Evolutionary conservation across 2,329 filamentous ascomycete genomes (phyloP), one percentile per base, ranked within the genome.

Genomic region (Sarocladium brachiariae): DNA sequence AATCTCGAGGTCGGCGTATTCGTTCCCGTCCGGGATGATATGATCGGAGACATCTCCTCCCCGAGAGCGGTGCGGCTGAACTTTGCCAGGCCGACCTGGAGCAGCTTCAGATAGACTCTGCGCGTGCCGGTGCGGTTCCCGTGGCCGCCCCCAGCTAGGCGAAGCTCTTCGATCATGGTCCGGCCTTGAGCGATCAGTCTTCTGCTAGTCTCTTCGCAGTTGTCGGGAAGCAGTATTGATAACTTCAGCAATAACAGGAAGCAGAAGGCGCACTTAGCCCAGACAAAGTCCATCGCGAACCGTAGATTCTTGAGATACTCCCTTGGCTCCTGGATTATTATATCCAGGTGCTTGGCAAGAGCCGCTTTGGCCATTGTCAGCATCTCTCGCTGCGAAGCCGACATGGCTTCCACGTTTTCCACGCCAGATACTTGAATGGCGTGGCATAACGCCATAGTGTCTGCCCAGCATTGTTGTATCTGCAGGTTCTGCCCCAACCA

Each of bases 261-360:
- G n/a, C 74, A 78, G 53, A 79, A 80, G 0, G 76, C 75, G 48
- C 74, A 76, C 58, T 80, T 80, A 0, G 76, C 76, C 76, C 76
- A 79, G 18, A 80, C 76, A 52, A 79, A 80, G 50, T 79, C 75
- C 69, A 78, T 77, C 0, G 76, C 75, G 55, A 73, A 79, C 25
- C 69, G 70, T 30, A 80, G 69, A 14, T 73, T 74, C 13, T 65
- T 69, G 8, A 80, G 68, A 55, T 80, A 80, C 2, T 64, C 58
- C 13, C 67, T 60, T 39, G 71, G 66, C 43, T 72, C 64, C n/a
- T 63, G 56, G 31, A 76, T 66, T 30, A 79, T 70, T 16, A 74
- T 69, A 3, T 69, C 64, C 3, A 80, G 65, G 51, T 80, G 76
- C 50, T 71, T 64, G n/a, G 69, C 65, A 11, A 77, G 70, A n/a